These are phyloP conservation scores for Cladophialophora bantiana DNA, from an alignment of 2,329 filamentous ascomycete genomes.

Conservation along the genomic window DNA sequence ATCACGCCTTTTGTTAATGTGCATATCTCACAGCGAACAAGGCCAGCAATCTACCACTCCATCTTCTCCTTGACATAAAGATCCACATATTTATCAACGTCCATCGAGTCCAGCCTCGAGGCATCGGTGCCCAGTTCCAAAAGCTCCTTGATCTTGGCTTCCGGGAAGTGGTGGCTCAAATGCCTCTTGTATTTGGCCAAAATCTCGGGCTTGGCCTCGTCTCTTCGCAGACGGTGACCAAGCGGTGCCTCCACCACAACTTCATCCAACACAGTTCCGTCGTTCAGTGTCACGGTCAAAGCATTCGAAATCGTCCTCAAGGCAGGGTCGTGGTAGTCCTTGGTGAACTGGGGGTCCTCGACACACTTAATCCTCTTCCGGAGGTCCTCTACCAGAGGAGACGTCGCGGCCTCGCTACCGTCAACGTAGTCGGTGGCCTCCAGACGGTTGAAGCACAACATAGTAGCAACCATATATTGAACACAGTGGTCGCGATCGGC, in stretches of 20 bases:
- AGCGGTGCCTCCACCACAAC: slow-evolving; percentile 92
- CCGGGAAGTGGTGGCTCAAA: slow-evolving; percentile 79
- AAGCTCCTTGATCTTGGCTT: slow-evolving; percentile 79
- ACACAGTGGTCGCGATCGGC: slow-evolving; percentile 99
- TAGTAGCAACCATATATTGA: slow-evolving; percentile 97
- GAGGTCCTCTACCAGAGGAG: slow-evolving; percentile 85
- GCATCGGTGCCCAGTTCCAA: slow-evolving; percentile 78
- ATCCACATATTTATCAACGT: slow-evolving; percentile 93
- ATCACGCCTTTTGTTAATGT: slow-evolving; percentile 1
- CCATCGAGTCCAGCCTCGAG: slow-evolving; percentile 76
- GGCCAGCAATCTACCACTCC: slow-evolving; percentile 43
- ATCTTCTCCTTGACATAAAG: slow-evolving; percentile 70
- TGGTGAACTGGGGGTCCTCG: slow-evolving; percentile 92
- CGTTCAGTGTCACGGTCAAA: slow-evolving; percentile 90
- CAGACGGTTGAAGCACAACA: slow-evolving; percentile 94
- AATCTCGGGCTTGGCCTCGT: slow-evolving; percentile 98
- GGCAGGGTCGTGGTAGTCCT: slow-evolving; percentile 91
- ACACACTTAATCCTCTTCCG: slow-evolving; percentile 94
- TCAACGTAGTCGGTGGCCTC: slow-evolving; percentile 94
- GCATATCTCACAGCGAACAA: not conserved
- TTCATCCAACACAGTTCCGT: slow-evolving; percentile 90
- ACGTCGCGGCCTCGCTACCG: slow-evolving; percentile 88
- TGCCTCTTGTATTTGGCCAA: slow-evolving; percentile 95
- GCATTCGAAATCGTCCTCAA: slow-evolving; percentile 98
- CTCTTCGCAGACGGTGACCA: slow-evolving; percentile 86